Conservation (phyloP, 345 rosid species). For the Erysimum cheiranthoides region DNA sequence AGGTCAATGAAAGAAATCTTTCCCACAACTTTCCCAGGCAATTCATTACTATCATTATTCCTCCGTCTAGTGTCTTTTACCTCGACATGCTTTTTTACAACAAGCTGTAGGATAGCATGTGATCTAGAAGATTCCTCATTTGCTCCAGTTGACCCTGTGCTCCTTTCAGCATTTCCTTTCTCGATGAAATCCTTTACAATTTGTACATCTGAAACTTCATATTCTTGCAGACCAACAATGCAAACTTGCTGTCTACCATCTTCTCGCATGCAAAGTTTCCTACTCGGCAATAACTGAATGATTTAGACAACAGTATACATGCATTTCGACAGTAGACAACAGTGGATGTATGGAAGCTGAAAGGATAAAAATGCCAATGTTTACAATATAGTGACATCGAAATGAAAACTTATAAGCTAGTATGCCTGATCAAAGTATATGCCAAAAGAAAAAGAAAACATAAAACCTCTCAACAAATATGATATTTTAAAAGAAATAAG, state of each 20-base stretch:
- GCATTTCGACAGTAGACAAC: constrained; percentile 12
- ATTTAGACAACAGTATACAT: constrained; percentile 27
- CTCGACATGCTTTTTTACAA: constrained; percentile 80
- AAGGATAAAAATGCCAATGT: constrained; percentile 7
- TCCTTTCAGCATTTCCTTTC: constrained; percentile 93
- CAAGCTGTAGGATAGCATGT: constrained; percentile 96
- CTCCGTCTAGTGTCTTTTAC: constrained; percentile 82
- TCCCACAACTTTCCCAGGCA: constrained; percentile 82
- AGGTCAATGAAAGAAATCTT: constrained; percentile 99
- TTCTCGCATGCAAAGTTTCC: constrained; percentile 99
- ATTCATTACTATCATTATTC: constrained; percentile 79
- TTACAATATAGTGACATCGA: constrained; percentile 1
- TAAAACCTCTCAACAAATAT: not conserved
- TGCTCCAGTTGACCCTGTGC: constrained; percentile 98
- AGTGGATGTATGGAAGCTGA: constrained; percentile 1
- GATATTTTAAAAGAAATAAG: constrained; percentile 8
- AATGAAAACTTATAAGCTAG: constrained; percentile 13
- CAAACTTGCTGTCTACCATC: constrained; percentile 99
- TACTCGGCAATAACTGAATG: constrained; percentile 39
- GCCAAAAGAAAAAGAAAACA: constrained; percentile 27
- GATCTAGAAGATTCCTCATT: constrained; percentile 99
- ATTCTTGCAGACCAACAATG: constrained; percentile 98
- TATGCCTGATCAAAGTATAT: constrained; percentile 6
- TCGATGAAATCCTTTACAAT: constrained; percentile 92
- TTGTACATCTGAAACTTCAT: constrained; percentile 92